Evolutionary conservation across 768 basidiomycete genomes (phyloP).

Genomic region (Boletus tylopilopsis): DNA sequence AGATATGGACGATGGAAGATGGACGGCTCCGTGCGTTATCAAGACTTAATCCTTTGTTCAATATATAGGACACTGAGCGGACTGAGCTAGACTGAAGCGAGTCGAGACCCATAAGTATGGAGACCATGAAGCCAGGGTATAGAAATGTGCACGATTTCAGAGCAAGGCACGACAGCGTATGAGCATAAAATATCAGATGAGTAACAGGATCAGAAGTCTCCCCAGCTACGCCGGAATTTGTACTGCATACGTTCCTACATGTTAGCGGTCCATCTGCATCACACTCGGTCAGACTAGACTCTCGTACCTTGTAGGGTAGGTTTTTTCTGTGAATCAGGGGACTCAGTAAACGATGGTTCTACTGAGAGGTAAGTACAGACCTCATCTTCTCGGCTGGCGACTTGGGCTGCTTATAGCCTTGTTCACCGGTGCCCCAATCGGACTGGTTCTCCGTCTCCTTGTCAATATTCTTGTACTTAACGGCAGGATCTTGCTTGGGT

Average conservation of each 20-base stretch:
- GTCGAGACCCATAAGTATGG: slow-evolving; percentile 2
- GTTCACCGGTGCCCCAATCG: slow-evolving; percentile 70
- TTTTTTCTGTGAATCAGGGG: slow-evolving; percentile 54
- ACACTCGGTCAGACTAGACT: slow-evolving; percentile 1
- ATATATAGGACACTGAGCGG: too few species aligned
- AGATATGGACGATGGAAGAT: too few species aligned
- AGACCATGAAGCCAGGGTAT: slow-evolving; percentile 18
- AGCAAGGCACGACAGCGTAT: not conserved
- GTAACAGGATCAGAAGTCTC: slow-evolving; percentile 59
- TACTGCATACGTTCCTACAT: slow-evolving; percentile 68
- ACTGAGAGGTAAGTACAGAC: slow-evolving; percentile 31
- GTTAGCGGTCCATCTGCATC: slow-evolving; percentile 41
- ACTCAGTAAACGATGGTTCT: slow-evolving; percentile 1
- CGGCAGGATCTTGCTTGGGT: slow-evolving; percentile 65
- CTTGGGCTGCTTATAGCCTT: slow-evolving; percentile 69
- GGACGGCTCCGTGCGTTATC: too few species aligned
- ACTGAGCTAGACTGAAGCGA: slow-evolving; percentile 1
- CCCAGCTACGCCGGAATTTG: slow-evolving; percentile 86
- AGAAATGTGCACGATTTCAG: slow-evolving; percentile 23
- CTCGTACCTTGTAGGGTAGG: slow-evolving; percentile 80
- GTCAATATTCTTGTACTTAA: slow-evolving; percentile 55
- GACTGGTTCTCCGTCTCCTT: slow-evolving; percentile 50
- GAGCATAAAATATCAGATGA: slow-evolving; percentile 8
- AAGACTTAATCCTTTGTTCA: slow-evolving; percentile 3
- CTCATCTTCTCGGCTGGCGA: slow-evolving; percentile 75